Conservation (phyloP, 2,329 filamentous ascomycete genomes). For the Xylaria polymorpha region DNA sequence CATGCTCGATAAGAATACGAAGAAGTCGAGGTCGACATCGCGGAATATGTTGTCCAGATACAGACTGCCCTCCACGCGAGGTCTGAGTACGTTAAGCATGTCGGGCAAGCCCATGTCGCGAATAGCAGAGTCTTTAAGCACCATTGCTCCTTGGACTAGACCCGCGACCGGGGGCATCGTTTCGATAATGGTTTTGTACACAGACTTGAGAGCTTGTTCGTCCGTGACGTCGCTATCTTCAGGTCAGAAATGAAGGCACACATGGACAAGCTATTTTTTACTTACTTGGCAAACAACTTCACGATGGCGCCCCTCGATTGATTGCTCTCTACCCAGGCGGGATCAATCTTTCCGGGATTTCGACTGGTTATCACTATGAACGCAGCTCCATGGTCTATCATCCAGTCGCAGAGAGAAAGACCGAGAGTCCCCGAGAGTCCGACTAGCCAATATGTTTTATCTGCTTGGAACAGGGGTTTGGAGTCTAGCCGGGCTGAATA, state of each 20-base stretch:
- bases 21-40: conserved; percentile 52
- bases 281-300: background rate
- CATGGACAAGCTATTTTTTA: background rate
- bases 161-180: conserved; percentile 52
- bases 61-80: conserved; percentile 54
- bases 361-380: conserved; percentile 28
- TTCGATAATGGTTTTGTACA: conserved; percentile 41
- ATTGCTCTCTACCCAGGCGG: conserved; percentile 15
- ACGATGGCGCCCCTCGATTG: conserved; percentile 12
- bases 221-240: conserved; percentile 18
- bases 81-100: conserved; percentile 48
- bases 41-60: conserved; percentile 50
- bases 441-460: conserved; percentile 34
- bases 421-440: conserved; percentile 35
- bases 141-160: conserved; percentile 54
- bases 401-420: conserved; percentile 32
- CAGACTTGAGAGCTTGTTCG: conserved; percentile 24
- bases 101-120: conserved; percentile 44
- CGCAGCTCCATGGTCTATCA: conserved; percentile 32
- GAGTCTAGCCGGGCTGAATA: background rate
- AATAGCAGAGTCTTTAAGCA: conserved; percentile 52
- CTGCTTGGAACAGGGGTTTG: background rate
- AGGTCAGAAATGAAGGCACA: background rate
- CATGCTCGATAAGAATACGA: conserved; percentile 56
- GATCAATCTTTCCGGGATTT: conserved; percentile 28